Conservation (phyloP, 2,329 filamentous ascomycete species). For the Arthrinium phaeospermum region DNA sequence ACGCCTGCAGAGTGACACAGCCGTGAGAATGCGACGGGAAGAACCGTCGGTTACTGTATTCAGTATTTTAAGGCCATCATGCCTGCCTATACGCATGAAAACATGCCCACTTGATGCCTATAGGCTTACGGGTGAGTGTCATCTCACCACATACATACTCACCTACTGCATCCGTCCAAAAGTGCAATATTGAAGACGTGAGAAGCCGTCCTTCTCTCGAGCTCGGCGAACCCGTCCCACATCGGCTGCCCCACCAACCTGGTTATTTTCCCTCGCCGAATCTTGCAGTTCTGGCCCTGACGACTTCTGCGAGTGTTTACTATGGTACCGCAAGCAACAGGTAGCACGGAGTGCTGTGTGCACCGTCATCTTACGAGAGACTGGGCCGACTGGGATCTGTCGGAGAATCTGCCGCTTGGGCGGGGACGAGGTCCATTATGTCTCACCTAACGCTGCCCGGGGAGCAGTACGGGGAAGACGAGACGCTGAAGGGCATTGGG, state of each 20-base stretch:
- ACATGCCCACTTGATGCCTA: background rate
- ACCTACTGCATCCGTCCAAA: background rate
- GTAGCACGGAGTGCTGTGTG: background rate
- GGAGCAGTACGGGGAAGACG: background rate
- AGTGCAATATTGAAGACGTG: background rate
- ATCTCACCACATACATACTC: background rate
- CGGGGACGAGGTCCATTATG: background rate
- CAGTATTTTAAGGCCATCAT: background rate
- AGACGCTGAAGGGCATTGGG: background rate
- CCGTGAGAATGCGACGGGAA: slow-evolving; percentile 1
- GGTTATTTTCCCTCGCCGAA: background rate
- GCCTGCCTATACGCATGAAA: background rate
- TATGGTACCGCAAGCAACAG: background rate
- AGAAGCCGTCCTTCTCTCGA: background rate
- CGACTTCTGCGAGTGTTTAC: background rate
- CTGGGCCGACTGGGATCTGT: slow-evolving; percentile 3
- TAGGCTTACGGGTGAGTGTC: background rate
- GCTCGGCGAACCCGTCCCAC: background rate
- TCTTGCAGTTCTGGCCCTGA: background rate
- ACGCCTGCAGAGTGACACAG: slow-evolving; percentile 5
- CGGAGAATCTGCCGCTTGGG: slow-evolving; percentile 11
- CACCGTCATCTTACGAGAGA: slow-evolving; percentile 7
- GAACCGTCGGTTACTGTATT: slow-evolving; percentile 15
- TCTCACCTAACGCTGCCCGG: background rate
- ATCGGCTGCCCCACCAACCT: background rate